Base-by-base conservation (phyloP, 305 asterid species). In the Plantago rigida region DNA sequence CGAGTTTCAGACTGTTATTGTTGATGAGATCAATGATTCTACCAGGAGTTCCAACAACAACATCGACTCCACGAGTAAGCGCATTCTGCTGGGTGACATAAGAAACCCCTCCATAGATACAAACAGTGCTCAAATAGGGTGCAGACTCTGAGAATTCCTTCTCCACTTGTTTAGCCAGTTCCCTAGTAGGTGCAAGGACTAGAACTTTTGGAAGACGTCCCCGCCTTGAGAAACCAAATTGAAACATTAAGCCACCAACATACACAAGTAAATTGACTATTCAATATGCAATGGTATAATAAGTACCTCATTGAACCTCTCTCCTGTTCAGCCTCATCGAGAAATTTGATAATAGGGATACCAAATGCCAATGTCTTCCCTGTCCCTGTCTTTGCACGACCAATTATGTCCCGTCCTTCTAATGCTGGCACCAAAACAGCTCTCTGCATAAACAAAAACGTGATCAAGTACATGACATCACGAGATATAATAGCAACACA, bases 21-120 rank as follows among this genome's bases (percentile, higher is more conserved):
- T 82, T 77, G 55, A 92, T 78, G 47, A 88, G 93, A 72, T 92
- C 99, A 69, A 88, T 92, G 24, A 88, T 81, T 79, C 99, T 88
- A 36, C 99, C 99, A 13, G 99, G 99, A 49, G 99, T 92, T 73
- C 95, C 96, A 74, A 90, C 96, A 59, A 90, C 96, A 64, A 87
- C 78, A 63, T 90, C 97, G 58, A 90, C 93, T 60, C 97, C 96
- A 60, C 94, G 91, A 44, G 87, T 17, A 73, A 87, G 89, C 31
- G 96, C 82, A 75, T 65, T 74, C 79, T 87, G 81, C 68, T 90
- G 97, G 10, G 85, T 60, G 60, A 53, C 46, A 67, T 82, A 83
- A 5, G 97, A 90, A 56, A 90, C 95, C 31, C 97, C 97, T 71
- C 97, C 97, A 48, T 90, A 87, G 69, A 87, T 81, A 78, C 97